Conservation (phyloP, 192 early-diverging fungal genomes). For the Pilaira anomala region DNA sequence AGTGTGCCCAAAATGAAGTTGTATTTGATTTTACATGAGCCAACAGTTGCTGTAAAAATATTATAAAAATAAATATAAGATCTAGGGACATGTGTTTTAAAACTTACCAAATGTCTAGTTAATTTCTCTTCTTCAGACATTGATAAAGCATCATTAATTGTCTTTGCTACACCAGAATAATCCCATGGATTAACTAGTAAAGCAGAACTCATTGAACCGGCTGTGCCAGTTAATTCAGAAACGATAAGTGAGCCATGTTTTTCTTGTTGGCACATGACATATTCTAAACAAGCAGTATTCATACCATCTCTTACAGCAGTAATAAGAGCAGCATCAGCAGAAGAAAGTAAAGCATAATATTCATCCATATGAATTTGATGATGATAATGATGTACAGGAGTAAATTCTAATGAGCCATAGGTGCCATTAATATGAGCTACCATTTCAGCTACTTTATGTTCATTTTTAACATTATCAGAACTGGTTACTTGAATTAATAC, state of each 20-base stretch:
- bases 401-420: slow-evolving; percentile 92
- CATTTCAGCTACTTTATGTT: slow-evolving; percentile 83
- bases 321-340: slow-evolving; percentile 91
- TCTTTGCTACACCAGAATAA: slow-evolving; percentile 73
- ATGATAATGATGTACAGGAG: slow-evolving; percentile 91
- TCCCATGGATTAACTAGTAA: slow-evolving; percentile 91
- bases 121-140: slow-evolving; percentile 64
- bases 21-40: slow-evolving; percentile 80
- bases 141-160: slow-evolving; percentile 71
- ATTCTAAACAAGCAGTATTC: slow-evolving; percentile 95
- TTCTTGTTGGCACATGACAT: slow-evolving; percentile 89
- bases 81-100: not conserved
- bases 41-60: slow-evolving; percentile 49
- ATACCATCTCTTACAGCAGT: slow-evolving; percentile 94
- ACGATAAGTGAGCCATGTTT: slow-evolving; percentile 88
- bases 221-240: slow-evolving; percentile 95
- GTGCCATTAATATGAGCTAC: slow-evolving; percentile 92
- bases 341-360: slow-evolving; percentile 89
- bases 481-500: slow-evolving; percentile 95
- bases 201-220: slow-evolving; percentile 72
- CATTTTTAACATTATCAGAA: slow-evolving; percentile 67
- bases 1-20: slow-evolving; percentile 84
- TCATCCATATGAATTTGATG: slow-evolving; percentile 92
- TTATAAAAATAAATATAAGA: not conserved
- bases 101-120: slow-evolving; percentile 55